These are phyloP conservation scores for Fragaria nilgerrensis DNA, from an alignment of 306 rosid genomes.

Conservation along the genomic window DNA sequence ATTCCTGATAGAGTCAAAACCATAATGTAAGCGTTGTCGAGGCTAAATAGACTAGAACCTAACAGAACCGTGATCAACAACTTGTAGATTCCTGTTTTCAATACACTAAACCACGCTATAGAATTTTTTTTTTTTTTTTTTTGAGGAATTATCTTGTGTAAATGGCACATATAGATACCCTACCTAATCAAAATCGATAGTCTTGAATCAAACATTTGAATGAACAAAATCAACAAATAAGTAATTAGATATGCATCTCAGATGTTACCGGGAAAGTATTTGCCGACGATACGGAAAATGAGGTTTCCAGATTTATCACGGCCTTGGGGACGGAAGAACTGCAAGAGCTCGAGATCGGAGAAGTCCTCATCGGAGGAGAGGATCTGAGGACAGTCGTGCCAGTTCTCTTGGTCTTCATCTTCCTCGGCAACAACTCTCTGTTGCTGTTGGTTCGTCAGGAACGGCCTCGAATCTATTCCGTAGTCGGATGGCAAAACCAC, in stretches of 20 bases:
- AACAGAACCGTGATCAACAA: neutral
- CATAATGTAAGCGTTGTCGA: neutral
- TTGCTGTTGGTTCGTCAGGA: slow-evolving; percentile 32
- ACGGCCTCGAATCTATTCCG: slow-evolving; percentile 76
- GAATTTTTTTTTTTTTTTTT: too few species aligned
- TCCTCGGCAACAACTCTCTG: slow-evolving; percentile 27
- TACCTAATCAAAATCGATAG: neutral
- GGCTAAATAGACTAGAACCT: neutral
- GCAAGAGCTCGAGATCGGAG: slow-evolving; percentile 82
- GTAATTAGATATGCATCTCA: too few species aligned
- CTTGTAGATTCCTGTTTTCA: neutral
- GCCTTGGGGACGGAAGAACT: slow-evolving; percentile 69
- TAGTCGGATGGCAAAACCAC: slow-evolving; percentile 71
- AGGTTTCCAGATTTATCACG: slow-evolving; percentile 55
- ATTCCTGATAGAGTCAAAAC: neutral
- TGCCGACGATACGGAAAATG: slow-evolving; percentile 75
- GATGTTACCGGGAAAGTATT: slow-evolving; percentile 75
- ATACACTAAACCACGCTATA: neutral
- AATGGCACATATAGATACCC: neutral
- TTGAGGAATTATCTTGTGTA: neutral
- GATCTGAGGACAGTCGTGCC: slow-evolving; percentile 79
- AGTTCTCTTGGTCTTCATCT: slow-evolving; percentile 62
- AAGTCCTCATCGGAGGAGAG: slow-evolving; percentile 82
- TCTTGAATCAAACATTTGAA: too few species aligned
- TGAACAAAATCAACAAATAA: too few species aligned